Evolutionary conservation across 768 basidiomycete genomes (phyloP).

Genomic region (Macrolepiota dolichaula): DNA sequence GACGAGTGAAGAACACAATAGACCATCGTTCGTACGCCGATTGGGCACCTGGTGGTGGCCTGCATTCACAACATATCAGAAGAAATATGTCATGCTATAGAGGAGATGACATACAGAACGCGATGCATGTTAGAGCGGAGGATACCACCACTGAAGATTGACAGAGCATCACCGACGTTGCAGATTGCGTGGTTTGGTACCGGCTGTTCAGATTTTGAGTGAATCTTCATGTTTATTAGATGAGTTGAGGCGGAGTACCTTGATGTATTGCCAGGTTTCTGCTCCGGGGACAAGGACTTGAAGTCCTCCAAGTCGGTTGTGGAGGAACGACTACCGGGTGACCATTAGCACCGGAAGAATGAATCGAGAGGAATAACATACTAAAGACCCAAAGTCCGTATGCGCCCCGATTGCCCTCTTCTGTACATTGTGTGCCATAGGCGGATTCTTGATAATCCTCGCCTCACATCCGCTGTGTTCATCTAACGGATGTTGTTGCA

Average conservation of each 20-base stretch:
- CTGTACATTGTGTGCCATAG: constrained; percentile 27
- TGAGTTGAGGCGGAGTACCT: constrained; percentile 31
- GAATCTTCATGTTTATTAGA: not conserved
- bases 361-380: constrained; percentile 24
- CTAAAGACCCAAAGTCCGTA: constrained; percentile 72
- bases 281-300: constrained; percentile 63
- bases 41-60: constrained; percentile 60
- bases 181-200: constrained; percentile 56
- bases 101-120: constrained; percentile 38
- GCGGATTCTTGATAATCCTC: constrained; percentile 49
- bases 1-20: constrained; percentile 65
- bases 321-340: constrained; percentile 54
- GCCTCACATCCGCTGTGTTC: constrained; percentile 58
- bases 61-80: constrained; percentile 14
- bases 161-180: constrained; percentile 60
- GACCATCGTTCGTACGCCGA: constrained; percentile 56
- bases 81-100: not conserved
- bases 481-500: constrained; percentile 36
- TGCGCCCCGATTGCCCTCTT: constrained; percentile 58
- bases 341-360: constrained; percentile 23
- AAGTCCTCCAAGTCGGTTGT: constrained; percentile 67
- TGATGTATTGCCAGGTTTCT: constrained; percentile 66
- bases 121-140: constrained; percentile 63
- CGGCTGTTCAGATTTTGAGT: constrained; percentile 28
- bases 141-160: constrained; percentile 61